A percentile compares a stretch with the other conserved stretches of the same genome.
phyloP scores from a whole-genome alignment of 1,284 basidiomycete genomes.

The Hortiboletus rubellus region DNA sequence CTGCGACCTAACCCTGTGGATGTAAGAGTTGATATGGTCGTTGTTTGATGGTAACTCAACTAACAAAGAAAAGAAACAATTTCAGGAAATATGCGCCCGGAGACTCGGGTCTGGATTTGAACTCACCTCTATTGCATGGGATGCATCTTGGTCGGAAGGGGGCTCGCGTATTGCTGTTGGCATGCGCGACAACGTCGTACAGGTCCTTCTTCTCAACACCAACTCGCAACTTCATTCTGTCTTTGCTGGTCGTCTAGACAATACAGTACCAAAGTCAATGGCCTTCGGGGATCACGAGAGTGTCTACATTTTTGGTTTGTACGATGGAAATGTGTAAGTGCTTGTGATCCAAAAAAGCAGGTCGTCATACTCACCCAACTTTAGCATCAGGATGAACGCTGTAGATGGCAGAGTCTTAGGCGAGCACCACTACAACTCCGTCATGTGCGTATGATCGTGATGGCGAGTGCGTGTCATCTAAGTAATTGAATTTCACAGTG shows the following conservation, averaged over 20 bases:
- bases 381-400: conserved; percentile 4
- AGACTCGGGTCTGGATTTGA: no score
- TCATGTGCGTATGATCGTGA: conserved; percentile 4
- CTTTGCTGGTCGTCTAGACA: background rate
- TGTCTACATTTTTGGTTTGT: conserved; percentile 6
- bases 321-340: conserved; percentile 10
- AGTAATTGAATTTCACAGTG: background rate
- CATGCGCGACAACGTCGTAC: conserved; percentile 1
- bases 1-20: no score
- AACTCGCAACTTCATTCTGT: conserved; percentile 3
- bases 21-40: no score
- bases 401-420: background rate
- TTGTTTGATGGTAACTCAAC: no score
- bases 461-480: no score
- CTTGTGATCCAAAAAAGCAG: background rate
- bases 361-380: background rate
- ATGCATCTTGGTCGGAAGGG: no score
- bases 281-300: background rate
- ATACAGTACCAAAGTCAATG: conserved; percentile 5
- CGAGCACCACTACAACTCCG: conserved; percentile 1
- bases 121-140: no score
- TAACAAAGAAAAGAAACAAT: no score
- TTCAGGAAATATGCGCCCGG: no score
- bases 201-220: conserved; percentile 3
- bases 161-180: background rate